Base-by-base conservation (phyloP, 2,329 filamentous ascomycete species). In the Stemphylium lycopersici region DNA sequence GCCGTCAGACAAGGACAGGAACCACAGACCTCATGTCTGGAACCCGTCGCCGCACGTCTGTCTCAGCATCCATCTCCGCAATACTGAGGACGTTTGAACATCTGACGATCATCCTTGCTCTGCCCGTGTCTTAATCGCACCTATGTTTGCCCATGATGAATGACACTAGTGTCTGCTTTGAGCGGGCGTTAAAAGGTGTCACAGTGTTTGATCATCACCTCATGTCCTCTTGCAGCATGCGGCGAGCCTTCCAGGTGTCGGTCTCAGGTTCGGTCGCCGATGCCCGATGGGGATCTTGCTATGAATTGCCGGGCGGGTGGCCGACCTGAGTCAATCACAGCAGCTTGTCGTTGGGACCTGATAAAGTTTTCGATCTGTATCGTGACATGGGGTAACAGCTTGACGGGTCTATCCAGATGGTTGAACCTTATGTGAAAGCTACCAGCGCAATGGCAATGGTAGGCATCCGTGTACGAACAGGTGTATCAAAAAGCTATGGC, bases 1-100 rank as follows among this genome's bases (percentile, higher is more conserved):
- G 36, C 29, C 48, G 49, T 48, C 48, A 34, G 13, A 59, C 47
- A 33, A 48, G 22, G 36, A 22, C 42, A 50, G 15, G 40, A 15
- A 34, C 43, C 36, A 34, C 52, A 36, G 33, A 49, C 44, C 46
- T 46, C 48, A 40, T 33, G 15, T 37, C 40, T 40, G 22, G 36
- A 18, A 26, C 34, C 52, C 20, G 24, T 41, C 41, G 52, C 48
- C 43, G 52, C 48, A 56, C 45, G n/a, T 51, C 22, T 52, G 55
- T 50, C 48, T 58, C 55, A 44, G 52, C 44, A 24, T 20, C 38
- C 16, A 34, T 22, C 42, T 39, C 12, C 29, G 31, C 47, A 41
- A 48, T 20, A 33, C 46, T n/a, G 26, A 31, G 29, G 12, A 37
- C 31, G 31, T 47, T 39, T 48, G 37, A 15, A 48, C 29, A 18